These are phyloP conservation scores for Porodaedalea pini DNA, from an alignment of 1,284 basidiomycete genomes.

Conservation along the genomic window DNA sequence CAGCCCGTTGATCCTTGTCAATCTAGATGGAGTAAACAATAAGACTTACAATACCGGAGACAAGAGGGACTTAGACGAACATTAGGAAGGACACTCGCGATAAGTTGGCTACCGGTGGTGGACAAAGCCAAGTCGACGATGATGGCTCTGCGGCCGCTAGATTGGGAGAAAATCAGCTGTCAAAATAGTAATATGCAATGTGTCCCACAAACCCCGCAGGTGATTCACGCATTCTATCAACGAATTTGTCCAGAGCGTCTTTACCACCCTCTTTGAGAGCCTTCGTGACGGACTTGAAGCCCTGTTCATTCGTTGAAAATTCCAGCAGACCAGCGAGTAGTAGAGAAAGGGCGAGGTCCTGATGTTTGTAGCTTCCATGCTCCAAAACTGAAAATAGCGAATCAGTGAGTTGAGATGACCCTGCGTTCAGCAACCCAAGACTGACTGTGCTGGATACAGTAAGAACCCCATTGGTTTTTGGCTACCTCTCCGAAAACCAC, in stretches of 20 bases:
- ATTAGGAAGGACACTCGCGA: slow-evolving; percentile 71
- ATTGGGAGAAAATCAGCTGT: slow-evolving; percentile 10
- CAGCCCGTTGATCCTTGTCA: slow-evolving; percentile 74
- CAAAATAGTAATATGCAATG: not conserved
- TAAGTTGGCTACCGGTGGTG: slow-evolving; percentile 77
- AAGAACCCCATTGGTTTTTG: slow-evolving; percentile 83
- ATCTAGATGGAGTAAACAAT: slow-evolving; percentile 40
- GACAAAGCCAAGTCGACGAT: slow-evolving; percentile 79
- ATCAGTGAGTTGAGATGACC: slow-evolving; percentile 5
- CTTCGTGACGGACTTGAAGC: slow-evolving; percentile 77
- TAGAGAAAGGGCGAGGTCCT: slow-evolving; percentile 67
- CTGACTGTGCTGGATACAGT: slow-evolving; percentile 79
- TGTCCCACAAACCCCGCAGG: slow-evolving; percentile 56
- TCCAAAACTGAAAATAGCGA: slow-evolving; percentile 57
- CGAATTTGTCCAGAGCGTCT: slow-evolving; percentile 64
- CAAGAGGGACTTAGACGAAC: slow-evolving; percentile 36
- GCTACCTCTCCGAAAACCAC: slow-evolving; percentile 68
- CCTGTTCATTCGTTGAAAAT: slow-evolving; percentile 76
- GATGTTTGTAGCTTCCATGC: slow-evolving; percentile 70
- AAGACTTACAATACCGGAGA: not conserved
- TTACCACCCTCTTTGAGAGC: slow-evolving; percentile 78
- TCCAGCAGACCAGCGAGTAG: slow-evolving; percentile 68
- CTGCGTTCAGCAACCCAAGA: slow-evolving; percentile 5
- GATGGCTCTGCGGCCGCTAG: slow-evolving; percentile 70
- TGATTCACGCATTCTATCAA: slow-evolving; percentile 77